Evolutionary conservation across 1,284 basidiomycete species (phyloP), one percentile per base, ranked within the genome.

Genomic region (Austroboletus novae-zelandiae): DNA sequence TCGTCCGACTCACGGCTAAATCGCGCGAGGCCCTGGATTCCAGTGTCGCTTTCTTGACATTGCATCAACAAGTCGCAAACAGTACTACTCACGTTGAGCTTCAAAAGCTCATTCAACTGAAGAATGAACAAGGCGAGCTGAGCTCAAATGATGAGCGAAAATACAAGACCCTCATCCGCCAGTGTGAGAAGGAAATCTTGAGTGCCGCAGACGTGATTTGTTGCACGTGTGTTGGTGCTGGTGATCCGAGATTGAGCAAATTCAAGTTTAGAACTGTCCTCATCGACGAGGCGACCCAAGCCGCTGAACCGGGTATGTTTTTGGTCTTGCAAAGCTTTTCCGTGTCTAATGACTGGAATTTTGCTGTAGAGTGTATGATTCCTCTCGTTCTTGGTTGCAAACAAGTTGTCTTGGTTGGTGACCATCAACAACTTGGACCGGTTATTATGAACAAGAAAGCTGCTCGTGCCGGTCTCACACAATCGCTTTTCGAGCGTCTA

Each of bases 361-460:
- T 64, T 37, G 32, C 58, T 27, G 36, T 61, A 91, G 97, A 99
- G 73, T 98, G 95, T 72, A 97, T 99, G 94, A 99, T 99, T 61
- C 97, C 97, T 13, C 83, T 99, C 35, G 90, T 99, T 14, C 86
- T 98, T 64, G 97, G 97, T 27, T 98, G 95, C 71, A 99, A 98
- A 72, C 97, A 99, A 67, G 94, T 95, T 48, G 95, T 99, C 27
- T 84, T 99, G 45, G 97, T 99, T 45, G 97, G 97, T 46, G 95
- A 98, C 73, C 95, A 98, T 71, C 90, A 89, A 74, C 97, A 99
- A 80, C 86, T 99, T 43, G 97, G 97, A 1, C 97, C 97, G 9
- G 97, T 98, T 60, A 98, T 99, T 69, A 99, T 99, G 97, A 99
- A 98, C 83, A 99, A 98, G 81, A 98, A 99, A 69, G 97, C 96